phyloP scores from a whole-genome alignment of 2,329 filamentous ascomycete genomes.

The Bisporella sp. region DNA sequence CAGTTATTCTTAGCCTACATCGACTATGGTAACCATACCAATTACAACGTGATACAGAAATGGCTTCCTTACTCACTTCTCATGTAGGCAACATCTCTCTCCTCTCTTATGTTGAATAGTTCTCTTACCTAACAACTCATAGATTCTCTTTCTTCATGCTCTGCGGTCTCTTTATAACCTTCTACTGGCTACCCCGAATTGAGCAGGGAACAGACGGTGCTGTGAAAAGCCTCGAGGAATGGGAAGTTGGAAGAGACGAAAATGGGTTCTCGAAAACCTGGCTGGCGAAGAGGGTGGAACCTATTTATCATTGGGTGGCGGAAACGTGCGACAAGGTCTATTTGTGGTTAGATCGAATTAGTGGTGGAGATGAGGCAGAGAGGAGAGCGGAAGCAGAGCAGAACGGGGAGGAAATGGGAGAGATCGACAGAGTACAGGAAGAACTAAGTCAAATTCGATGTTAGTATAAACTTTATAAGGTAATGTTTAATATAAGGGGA shows the following conservation, averaged over 20 bases:
- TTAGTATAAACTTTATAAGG: no score
- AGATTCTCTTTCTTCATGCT: slow-evolving; percentile 18
- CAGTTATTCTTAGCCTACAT: slow-evolving; percentile 16
- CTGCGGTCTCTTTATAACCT: slow-evolving; percentile 13
- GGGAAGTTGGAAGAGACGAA: background rate
- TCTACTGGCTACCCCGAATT: slow-evolving; percentile 11
- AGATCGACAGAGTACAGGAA: slow-evolving; percentile 8
- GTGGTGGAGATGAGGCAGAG: background rate
- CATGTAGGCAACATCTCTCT: slow-evolving; percentile 5
- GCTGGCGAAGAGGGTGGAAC: background rate
- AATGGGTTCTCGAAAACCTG: background rate
- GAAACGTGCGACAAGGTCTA: background rate
- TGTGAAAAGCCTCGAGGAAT: background rate
- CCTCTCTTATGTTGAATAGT: background rate
- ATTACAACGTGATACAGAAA: slow-evolving; percentile 10
- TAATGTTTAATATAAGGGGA: no score
- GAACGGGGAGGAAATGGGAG: background rate
- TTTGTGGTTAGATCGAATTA: background rate
- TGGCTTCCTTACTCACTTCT: slow-evolving; percentile 18
- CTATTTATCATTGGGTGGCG: background rate
- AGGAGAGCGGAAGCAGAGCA: background rate
- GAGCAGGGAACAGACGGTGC: slow-evolving; percentile 9
- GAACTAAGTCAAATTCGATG: no score
- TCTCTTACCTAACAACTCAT: background rate
- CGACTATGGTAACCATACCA: slow-evolving; percentile 10